phyloP scores from a whole-genome alignment of 345 rosid genomes.

The Gossypium mustelinum region DNA sequence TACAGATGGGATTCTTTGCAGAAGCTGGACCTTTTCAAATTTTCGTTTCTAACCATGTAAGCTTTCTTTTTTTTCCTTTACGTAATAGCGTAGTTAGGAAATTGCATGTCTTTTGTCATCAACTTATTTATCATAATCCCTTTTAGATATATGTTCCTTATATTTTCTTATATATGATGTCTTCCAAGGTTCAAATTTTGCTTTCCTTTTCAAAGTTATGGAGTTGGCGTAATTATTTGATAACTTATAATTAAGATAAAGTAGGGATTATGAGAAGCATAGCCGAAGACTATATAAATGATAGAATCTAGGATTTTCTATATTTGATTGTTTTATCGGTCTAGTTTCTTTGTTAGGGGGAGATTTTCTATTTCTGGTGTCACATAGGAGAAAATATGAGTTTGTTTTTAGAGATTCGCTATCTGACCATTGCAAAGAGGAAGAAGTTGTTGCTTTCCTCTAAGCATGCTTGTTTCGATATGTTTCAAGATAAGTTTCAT shows the following conservation, averaged over 20 bases:
- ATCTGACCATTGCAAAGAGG: neutral
- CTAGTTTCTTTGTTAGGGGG: neutral
- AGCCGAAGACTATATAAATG: neutral
- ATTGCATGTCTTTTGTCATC: neutral
- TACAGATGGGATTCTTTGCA: slow-evolving; percentile 93
- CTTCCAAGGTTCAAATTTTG: neutral
- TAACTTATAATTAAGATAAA: neutral
- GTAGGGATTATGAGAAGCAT: neutral
- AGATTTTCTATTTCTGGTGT: neutral
- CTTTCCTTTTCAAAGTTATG: neutral
- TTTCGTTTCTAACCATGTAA: slow-evolving; percentile 91
- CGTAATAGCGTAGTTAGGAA: neutral
- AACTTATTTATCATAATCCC: neutral
- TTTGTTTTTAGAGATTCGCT: neutral
- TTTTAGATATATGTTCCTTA: too few relatives aligned
- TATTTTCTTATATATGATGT: neutral
- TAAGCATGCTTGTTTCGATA: neutral
- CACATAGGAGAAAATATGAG: neutral
- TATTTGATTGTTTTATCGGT: neutral
- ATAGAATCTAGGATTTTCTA: neutral
- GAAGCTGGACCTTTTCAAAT: slow-evolving; percentile 99
- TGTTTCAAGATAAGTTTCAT: neutral
- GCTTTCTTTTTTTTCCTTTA: slow-evolving; percentile 13
- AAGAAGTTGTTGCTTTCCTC: neutral
- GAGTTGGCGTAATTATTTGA: neutral